phyloP scores from a whole-genome alignment of 2,329 filamentous ascomycete genomes.

The Mariannaea sp. region DNA sequence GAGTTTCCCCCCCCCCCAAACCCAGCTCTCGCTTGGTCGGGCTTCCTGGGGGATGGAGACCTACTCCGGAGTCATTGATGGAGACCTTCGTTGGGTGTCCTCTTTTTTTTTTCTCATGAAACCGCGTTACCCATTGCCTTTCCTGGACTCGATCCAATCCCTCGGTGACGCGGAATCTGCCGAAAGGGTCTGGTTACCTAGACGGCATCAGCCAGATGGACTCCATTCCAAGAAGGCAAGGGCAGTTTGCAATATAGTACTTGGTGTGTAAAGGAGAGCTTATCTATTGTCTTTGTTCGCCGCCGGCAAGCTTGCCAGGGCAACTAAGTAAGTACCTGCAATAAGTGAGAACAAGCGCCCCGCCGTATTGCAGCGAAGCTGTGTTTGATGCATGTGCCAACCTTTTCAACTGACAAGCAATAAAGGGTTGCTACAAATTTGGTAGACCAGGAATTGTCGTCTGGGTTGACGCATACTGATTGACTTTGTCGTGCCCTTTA shows the following conservation, averaged over 20 bases:
- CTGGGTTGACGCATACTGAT: neutral
- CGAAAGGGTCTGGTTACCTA: conserved; percentile 4
- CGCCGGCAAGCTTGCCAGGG: neutral
- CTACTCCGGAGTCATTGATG: neutral
- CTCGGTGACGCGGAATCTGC: conserved; percentile 13
- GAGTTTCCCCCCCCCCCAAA: conserved; percentile 5
- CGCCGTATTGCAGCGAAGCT: neutral
- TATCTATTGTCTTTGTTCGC: conserved; percentile 1
- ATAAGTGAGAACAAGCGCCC: neutral
- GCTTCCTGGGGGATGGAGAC: conserved; percentile 1
- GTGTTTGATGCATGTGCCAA: neutral
- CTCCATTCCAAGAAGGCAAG: no score
- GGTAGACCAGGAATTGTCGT: conserved; percentile 2
- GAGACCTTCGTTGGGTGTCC: neutral
- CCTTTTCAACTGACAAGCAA: no score
- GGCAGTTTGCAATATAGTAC: no score
- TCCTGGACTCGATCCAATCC: conserved; percentile 10
- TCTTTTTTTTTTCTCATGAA: neutral
- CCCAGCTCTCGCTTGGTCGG: conserved; percentile 4
- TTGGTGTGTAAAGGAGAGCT: conserved; percentile 13
- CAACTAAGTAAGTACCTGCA: neutral
- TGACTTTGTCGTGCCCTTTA: neutral
- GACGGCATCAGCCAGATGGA: no score
- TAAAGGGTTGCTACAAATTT: neutral
- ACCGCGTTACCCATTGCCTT: conserved; percentile 2